A percentile compares a stretch with the other conserved stretches of the same genome.
Conservation (phyloP, 2,329 filamentous ascomycete species). For the Ascochyta clinopodiicola region DNA sequence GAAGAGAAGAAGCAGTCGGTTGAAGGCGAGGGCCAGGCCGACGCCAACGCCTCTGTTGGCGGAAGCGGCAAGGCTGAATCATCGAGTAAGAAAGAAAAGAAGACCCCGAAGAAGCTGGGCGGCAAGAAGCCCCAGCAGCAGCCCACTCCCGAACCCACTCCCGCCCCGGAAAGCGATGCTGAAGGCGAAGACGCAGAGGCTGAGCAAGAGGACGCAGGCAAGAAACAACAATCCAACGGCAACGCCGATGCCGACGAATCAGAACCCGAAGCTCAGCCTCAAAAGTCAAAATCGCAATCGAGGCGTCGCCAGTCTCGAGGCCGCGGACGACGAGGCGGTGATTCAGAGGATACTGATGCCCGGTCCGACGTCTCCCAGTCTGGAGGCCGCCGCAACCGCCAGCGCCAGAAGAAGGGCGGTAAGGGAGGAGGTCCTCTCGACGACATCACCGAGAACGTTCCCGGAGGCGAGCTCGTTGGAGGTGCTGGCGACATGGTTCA, state of each 20-base stretch:
- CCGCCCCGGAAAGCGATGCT: constrained; percentile 54
- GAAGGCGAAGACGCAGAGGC: constrained; percentile 46
- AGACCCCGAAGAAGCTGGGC: constrained; percentile 58
- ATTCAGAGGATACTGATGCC: constrained; percentile 62
- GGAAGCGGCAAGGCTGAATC: constrained; percentile 47
- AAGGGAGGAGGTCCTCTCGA: constrained; percentile 59
- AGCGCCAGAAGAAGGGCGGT: constrained; percentile 57
- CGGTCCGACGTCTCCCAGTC: constrained; percentile 61
- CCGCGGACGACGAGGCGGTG: constrained; percentile 54
- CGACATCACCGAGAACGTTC: constrained; percentile 61
- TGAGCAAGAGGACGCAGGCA: constrained; percentile 51
- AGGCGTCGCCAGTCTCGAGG: constrained; percentile 59
- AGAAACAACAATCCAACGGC: constrained; percentile 44
- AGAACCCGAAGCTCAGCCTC: constrained; percentile 53
- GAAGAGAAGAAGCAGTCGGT: constrained; percentile 48
- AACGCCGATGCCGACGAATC: constrained; percentile 52
- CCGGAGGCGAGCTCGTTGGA: constrained; percentile 59
- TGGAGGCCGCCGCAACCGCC: constrained; percentile 64
- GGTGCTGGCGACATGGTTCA: constrained; percentile 64
- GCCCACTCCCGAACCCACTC: constrained; percentile 56
- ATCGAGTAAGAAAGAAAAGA: constrained; percentile 56
- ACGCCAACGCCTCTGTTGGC: constrained; percentile 46
- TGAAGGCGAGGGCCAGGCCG: constrained; percentile 47
- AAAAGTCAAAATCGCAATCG: constrained; percentile 50
- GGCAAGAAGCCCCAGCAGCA: constrained; percentile 54